Evolutionary conservation across 176 grass and related monocot species (phyloP).

Genomic region (Bonia amplexicaulis): DNA sequence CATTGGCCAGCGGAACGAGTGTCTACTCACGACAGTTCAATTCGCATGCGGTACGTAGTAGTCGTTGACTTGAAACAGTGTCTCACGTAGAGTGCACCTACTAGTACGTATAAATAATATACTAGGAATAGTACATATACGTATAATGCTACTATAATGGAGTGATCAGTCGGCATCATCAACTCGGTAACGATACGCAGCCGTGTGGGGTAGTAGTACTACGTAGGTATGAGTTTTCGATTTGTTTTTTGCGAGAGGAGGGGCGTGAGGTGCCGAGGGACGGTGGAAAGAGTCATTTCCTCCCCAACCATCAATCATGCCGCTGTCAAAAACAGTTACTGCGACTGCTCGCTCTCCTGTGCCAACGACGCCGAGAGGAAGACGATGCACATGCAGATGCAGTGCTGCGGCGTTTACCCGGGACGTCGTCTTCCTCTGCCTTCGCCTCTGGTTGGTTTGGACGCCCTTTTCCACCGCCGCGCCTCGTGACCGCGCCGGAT

Average conservation of each 20-base stretch:
- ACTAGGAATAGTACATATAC: too few species aligned
- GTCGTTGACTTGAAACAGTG: not conserved
- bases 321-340: constrained; percentile 4
- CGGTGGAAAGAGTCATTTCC: not conserved
- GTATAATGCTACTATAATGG: not conserved
- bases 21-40: not conserved
- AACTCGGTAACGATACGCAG: not conserved
- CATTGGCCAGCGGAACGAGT: not conserved
- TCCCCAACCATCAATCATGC: not conserved
- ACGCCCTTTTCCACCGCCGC: not conserved
- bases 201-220: not conserved
- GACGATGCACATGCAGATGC: not conserved
- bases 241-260: not conserved
- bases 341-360: not conserved
- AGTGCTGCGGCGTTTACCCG: not conserved
- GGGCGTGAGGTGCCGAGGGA: not conserved
- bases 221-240: not conserved
- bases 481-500: not conserved
- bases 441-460: not conserved
- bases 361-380: not conserved
- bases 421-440: not conserved
- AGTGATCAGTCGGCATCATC: not conserved
- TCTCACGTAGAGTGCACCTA: not conserved
- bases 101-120: not conserved
- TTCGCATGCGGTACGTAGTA: not conserved